Conservation (phyloP, 129 eudicot genomes). For the Artemisia tridentata region DNA sequence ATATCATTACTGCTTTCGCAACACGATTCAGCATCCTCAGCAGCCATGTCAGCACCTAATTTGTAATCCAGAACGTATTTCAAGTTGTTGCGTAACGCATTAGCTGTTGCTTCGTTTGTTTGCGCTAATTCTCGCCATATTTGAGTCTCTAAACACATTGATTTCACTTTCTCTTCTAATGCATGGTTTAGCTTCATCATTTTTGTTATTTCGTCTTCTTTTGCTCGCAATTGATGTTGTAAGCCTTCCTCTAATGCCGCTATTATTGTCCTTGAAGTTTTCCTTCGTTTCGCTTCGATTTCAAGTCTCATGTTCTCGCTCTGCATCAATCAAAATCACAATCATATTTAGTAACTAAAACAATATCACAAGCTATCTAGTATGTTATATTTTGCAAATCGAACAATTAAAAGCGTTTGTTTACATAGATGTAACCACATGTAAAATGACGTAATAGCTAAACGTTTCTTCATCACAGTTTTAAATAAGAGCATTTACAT, state of each 20-base stretch:
- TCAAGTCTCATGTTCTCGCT: constrained; percentile 51
- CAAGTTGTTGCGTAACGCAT: constrained; percentile 52
- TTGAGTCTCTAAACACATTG: constrained; percentile 55
- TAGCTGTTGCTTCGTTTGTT: constrained; percentile 73
- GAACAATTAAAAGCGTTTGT: not conserved
- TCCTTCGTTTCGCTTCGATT: constrained; percentile 50
- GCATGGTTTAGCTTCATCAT: constrained; percentile 52
- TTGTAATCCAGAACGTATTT: constrained; percentile 49
- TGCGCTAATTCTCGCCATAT: constrained; percentile 76
- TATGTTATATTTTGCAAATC: too few relatives aligned
- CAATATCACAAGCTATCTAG: not conserved
- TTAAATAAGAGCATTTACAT: too few relatives aligned
- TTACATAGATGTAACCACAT: too few relatives aligned
- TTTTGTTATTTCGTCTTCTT: constrained; percentile 56
- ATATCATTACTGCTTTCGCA: constrained; percentile 48
- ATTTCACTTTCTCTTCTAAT: constrained; percentile 53
- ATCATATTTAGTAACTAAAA: not conserved
- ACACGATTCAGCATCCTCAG: constrained; percentile 60
- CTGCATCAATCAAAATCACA: constrained; percentile 25
- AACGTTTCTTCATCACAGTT: too few relatives aligned
- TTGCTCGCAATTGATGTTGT: constrained; percentile 39
- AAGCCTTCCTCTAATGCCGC: constrained; percentile 46
- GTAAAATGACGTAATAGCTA: too few relatives aligned
- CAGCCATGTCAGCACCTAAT: constrained; percentile 6
- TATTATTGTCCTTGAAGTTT: constrained; percentile 37